Percentiles rank a stretch among this genome's conserved stretches.
Conservation (phyloP, 2,329 filamentous ascomycete species). For the Mycogone perniciosa region DNA sequence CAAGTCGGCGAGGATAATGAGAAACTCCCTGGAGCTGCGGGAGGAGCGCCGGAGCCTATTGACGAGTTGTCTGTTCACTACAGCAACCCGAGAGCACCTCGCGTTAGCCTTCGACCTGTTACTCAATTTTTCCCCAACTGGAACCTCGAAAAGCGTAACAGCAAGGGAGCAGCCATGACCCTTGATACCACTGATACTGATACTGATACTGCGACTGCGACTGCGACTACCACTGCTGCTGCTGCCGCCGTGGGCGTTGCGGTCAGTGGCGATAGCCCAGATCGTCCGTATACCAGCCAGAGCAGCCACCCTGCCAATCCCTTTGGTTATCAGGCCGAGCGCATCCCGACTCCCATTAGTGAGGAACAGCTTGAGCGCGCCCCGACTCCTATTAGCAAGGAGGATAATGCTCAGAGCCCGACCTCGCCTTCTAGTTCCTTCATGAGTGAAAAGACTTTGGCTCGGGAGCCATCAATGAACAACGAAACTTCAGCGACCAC, state of each 20-base stretch:
- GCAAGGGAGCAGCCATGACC: constrained; percentile 40
- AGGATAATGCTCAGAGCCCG: constrained; percentile 18
- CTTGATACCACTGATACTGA: constrained; percentile 19
- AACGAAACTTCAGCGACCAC: constrained; percentile 30
- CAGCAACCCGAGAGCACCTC: constrained; percentile 55
- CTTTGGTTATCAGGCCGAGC: constrained; percentile 59
- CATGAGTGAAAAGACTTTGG: neutral
- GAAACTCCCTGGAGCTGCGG: constrained; percentile 45
- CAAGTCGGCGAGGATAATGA: constrained; percentile 52
- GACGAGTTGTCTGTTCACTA: constrained; percentile 8
- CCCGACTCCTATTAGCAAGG: constrained; percentile 35
- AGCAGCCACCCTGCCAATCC: constrained; percentile 58
- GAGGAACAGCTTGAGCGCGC: constrained; percentile 21
- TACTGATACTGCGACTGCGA: no score
- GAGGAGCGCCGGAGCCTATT: constrained; percentile 24
- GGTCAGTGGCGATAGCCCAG: constrained; percentile 36
- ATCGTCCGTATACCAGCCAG: constrained; percentile 40
- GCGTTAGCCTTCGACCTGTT: constrained; percentile 75
- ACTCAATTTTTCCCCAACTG: constrained; percentile 72
- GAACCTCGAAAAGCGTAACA: constrained; percentile 42
- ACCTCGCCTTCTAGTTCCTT: constrained; percentile 19
- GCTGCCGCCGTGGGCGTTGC: constrained; percentile 14
- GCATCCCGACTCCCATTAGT: constrained; percentile 35
- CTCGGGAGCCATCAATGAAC: neutral
- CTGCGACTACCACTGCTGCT: constrained; percentile 13